Conservation (phyloP, 768 basidiomycete species). For the Termitomyces sp. region DNA sequence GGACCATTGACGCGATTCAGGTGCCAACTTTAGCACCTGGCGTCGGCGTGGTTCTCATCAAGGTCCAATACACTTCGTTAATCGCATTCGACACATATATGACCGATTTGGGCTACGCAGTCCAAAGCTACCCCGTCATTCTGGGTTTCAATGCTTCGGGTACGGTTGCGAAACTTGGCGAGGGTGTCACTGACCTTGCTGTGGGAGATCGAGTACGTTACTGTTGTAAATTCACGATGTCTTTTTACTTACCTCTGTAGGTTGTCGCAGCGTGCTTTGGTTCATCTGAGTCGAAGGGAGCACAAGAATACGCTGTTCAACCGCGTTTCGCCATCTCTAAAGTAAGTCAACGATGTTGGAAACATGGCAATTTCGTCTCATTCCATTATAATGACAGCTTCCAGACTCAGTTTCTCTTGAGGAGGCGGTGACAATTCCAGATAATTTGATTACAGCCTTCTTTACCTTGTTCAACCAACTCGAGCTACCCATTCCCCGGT, state of each 20-base stretch:
- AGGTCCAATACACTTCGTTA: constrained; percentile 33
- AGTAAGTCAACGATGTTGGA: constrained; percentile 19
- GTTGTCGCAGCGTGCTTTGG: constrained; percentile 14
- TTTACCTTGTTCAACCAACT: constrained; percentile 34
- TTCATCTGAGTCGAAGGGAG: constrained; percentile 10
- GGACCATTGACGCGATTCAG: constrained; percentile 30
- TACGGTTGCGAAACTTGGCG: constrained; percentile 30
- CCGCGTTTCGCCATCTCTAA: constrained; percentile 24
- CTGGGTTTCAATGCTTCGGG: constrained; percentile 36
- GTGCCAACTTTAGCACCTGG: constrained; percentile 28
- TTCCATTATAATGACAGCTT: constrained; percentile 32
- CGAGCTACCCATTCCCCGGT: constrained; percentile 26
- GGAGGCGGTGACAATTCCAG: constrained; percentile 36
- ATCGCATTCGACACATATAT: constrained; percentile 36
- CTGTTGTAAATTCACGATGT: not conserved
- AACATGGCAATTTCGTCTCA: not conserved
- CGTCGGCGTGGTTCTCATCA: constrained; percentile 30
- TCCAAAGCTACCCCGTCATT: constrained; percentile 26
- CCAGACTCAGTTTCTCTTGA: constrained; percentile 36
- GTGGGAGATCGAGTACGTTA: constrained; percentile 33
- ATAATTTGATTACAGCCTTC: constrained; percentile 39
- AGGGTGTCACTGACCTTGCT: constrained; percentile 25
- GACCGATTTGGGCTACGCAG: constrained; percentile 25
- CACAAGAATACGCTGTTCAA: constrained; percentile 19
- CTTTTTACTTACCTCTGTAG: constrained; percentile 2